Conservation (phyloP, 352 stramenopile species). For the Phytophthora lateralis region DNA sequence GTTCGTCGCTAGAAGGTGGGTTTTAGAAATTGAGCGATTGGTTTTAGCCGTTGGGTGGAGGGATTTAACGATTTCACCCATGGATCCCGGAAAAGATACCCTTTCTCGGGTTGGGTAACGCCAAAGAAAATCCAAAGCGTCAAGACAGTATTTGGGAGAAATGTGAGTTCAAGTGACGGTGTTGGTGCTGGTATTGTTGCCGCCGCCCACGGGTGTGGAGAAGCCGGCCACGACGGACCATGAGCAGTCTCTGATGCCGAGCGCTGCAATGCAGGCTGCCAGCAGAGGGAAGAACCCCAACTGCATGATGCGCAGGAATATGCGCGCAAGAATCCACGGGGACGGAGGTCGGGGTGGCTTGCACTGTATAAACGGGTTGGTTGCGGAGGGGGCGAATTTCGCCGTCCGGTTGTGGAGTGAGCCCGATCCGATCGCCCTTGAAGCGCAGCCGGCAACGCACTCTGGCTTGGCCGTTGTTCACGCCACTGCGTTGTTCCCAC, state of each 20-base stretch:
- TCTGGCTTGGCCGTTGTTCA: slow-evolving; percentile 11
- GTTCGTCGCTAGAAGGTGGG: not conserved
- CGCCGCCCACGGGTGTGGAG: not conserved
- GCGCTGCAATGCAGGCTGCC: slow-evolving; percentile 7
- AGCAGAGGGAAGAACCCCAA: slow-evolving; percentile 15
- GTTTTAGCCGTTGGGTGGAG: not conserved
- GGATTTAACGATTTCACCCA: not conserved
- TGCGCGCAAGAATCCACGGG: slow-evolving; percentile 33
- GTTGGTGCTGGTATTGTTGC: not conserved
- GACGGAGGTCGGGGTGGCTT: slow-evolving; percentile 25
- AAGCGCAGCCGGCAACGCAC: slow-evolving; percentile 19
- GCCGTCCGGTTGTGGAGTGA: slow-evolving; percentile 28
- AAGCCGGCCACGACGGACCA: slow-evolving; percentile 26
- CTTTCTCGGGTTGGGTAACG: slow-evolving; percentile 11
- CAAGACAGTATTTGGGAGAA: slow-evolving; percentile 12
- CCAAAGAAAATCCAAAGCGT: slow-evolving; percentile 16
- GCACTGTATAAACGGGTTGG: not conserved
- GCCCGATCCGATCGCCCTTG: slow-evolving; percentile 20
- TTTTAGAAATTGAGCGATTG: not conserved
- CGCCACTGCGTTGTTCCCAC: slow-evolving; percentile 15
- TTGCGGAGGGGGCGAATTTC: slow-evolving; percentile 19
- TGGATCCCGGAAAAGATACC: slow-evolving; percentile 9
- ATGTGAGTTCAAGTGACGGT: slow-evolving; percentile 1
- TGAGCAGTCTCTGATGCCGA: slow-evolving; percentile 25
- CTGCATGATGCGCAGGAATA: slow-evolving; percentile 34